Base-by-base conservation (phyloP, 2,329 filamentous ascomycete species). In the Colletotrichum shisoi region DNA sequence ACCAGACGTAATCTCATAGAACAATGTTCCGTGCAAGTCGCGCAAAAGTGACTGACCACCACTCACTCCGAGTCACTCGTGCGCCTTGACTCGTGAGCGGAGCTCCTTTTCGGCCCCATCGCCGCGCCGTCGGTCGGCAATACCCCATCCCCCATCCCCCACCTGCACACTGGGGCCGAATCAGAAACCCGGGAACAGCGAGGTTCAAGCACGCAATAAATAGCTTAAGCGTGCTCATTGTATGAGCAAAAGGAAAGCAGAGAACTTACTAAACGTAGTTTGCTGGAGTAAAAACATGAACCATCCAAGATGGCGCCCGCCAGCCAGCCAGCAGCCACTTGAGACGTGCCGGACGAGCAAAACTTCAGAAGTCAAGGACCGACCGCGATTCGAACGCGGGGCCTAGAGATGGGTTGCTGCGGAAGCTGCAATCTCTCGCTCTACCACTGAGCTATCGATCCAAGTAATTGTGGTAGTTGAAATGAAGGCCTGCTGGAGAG, bases 381-480 rank as follows among this genome's bases (percentile, higher is more conserved):
- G 65, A 68, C 65, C 65, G 65, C 65, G 65, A 39, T 68, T 68
- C 65, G 65, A 68, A 68, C 65, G 65, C 65, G 65, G 65, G 65
- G 61, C 65, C 65, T 68, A 68, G 65, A 68, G 65, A 68, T 68
- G 27, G 11, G 11, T 60, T 56, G n/a, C 12, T 9, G 3, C 1
- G 4, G 9, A 2, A 13, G 51, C 65, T 68, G 65, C 65, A 68
- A 68, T 68, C 65, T 68, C 65, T 68, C 65, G 65, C 65, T 68
- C 65, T 68, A 68, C 65, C 65, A 68, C 65, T 68, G 65, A 68
- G 65, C 65, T 68, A 68, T 68, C 65, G 65, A 68, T 68, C 65
- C 65, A 51, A 39, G 49, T 60, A 49, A 49, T 39, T 46, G 21
- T 57, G 2, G 11, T 11, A 3, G 7, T 12, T 54, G 44, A 8